Evolutionary conservation across 2,329 filamentous ascomycete genomes (phyloP), one percentile per base, ranked within the genome.

Genomic region (Alternaria sp.): DNA sequence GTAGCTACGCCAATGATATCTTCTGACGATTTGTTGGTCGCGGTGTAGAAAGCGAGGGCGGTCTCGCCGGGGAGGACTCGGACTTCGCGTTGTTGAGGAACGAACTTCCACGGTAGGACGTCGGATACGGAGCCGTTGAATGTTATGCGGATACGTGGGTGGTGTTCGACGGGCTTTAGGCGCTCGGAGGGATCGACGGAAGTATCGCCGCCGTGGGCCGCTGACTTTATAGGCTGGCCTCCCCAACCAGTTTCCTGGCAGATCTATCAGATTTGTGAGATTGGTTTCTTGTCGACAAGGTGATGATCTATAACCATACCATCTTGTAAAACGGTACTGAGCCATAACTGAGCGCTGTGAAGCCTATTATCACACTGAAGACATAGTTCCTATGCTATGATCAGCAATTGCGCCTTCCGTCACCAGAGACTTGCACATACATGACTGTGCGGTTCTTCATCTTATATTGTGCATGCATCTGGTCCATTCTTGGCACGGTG

Each of bases 1-100:
- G 96, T 99, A 11, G 96, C 96, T 46, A 99, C 94, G 51, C 96
- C 96, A 75, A 99, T 98, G 73, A 99, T 98, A 83, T 99, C 96
- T 68, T 91, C 88, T 67, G 92, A 88, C 64, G 92, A 93, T 68
- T 89, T 90, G 83, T 99, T 99, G 59, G 93, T 97, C 12, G 96
- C 96, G 7, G 93, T 99, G 83, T 97, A 99, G 80, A 99, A 99
- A 4, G 96, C 96, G 68, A 99, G 85, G 5, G 96, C 96, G 3
- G 96, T 99, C 85, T 99, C 96, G 67, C 96, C 96, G 0, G 96
- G 96, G 2, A 98, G 85, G 1, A 99, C 95, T 60, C 93, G 89
- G 56, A 99, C 96, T 84, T 99, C 96, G 61, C 95, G 92, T 84
- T 99, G 96, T 81, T 99, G 96, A 2, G 96, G 96, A 2, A 89